Conservation (phyloP, 495 filamentous ascomycete species). For the Neurospora hispaniola region DNA sequence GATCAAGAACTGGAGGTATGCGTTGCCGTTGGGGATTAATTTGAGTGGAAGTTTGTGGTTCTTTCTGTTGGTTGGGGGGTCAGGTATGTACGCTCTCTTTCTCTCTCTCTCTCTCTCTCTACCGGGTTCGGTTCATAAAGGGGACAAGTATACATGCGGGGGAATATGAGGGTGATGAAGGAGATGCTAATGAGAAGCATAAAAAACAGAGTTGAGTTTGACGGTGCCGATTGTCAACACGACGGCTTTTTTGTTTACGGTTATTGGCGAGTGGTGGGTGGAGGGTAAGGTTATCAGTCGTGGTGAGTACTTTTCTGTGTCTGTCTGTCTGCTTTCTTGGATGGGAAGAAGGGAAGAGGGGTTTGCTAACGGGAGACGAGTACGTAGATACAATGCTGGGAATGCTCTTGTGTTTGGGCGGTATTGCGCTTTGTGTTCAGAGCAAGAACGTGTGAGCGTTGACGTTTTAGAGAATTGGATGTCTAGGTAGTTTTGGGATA, state of each 20-base stretch:
- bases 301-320: slow-evolving; percentile 30
- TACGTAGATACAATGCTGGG: slow-evolving; percentile 60
- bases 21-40: slow-evolving; percentile 77
- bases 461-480: not conserved
- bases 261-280: slow-evolving; percentile 89
- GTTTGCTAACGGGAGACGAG: no score
- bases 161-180: no score
- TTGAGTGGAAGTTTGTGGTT: slow-evolving; percentile 96
- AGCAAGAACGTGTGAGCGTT: slow-evolving; percentile 31
- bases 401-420: slow-evolving; percentile 68
- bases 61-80: slow-evolving; percentile 80
- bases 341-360: no score
- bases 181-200: not conserved
- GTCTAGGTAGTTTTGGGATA: not conserved
- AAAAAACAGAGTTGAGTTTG: slow-evolving; percentile 65
- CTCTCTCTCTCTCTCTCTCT: no score
- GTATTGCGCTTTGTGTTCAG: slow-evolving; percentile 81
- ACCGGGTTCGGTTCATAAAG: no score
- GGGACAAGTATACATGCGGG: no score
- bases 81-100: not conserved
- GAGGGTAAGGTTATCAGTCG: slow-evolving; percentile 78
- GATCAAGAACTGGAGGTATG: slow-evolving; percentile 70
- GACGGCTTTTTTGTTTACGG: slow-evolving; percentile 88
- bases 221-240: slow-evolving; percentile 94
- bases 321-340: no score